Evolutionary conservation across 2,329 filamentous ascomycete species (phyloP).

Genomic region (Akanthomyces lecanii): DNA sequence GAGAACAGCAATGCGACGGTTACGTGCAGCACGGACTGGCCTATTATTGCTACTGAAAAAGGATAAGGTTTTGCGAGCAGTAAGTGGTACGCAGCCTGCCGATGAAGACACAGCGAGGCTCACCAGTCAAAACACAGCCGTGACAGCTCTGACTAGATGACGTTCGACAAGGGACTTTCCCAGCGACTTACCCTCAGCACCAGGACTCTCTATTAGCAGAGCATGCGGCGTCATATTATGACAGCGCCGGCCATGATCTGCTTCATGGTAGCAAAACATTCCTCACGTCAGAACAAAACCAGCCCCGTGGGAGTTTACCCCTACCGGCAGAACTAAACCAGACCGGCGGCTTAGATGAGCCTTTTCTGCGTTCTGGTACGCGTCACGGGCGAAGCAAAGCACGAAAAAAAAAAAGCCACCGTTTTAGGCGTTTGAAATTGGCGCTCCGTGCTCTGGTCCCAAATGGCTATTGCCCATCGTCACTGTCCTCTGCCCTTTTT

Average conservation of each 20-base stretch:
- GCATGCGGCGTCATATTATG: background rate
- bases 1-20: background rate
- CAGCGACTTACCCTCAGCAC: background rate
- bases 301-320: background rate
- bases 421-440: background rate
- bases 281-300: slow-evolving; percentile 16
- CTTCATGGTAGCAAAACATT: background rate
- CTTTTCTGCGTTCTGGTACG: background rate
- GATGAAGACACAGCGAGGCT: background rate
- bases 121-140: background rate
- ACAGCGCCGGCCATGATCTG: background rate
- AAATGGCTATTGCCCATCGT: background rate
- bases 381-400: background rate
- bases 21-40: background rate
- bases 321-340: background rate
- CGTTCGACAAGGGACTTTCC: background rate
- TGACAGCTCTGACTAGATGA: background rate
- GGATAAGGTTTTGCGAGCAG: background rate
- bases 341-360: background rate
- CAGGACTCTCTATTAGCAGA: background rate
- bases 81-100: background rate
- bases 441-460: background rate
- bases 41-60: background rate
- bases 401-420: background rate
- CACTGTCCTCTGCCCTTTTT: background rate